Conservation (phyloP, 2,329 filamentous ascomycete genomes). For the Colletotrichum endophyticum region DNA sequence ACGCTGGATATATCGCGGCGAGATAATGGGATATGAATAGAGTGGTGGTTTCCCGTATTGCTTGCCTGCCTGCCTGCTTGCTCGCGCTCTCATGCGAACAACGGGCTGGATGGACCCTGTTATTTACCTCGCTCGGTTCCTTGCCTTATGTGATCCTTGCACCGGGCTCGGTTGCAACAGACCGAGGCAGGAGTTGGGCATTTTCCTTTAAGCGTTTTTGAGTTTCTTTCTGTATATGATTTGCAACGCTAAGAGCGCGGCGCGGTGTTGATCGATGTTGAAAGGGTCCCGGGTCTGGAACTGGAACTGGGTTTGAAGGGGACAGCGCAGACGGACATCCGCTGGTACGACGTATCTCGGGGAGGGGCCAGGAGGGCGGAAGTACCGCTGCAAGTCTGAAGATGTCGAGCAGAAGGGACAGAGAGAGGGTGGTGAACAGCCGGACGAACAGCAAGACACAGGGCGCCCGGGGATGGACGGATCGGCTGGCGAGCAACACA, state of each 20-base stretch:
- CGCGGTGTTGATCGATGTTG: neutral
- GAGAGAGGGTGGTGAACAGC: neutral
- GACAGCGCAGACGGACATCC: neutral
- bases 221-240: neutral
- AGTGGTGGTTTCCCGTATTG: neutral
- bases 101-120: neutral
- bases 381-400: neutral
- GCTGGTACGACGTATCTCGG: neutral
- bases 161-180: slow-evolving; percentile 2
- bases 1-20: neutral
- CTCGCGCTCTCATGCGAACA: neutral
- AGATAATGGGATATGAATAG: neutral
- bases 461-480: neutral
- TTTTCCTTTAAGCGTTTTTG: neutral
- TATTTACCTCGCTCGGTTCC: neutral
- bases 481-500: neutral
- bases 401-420: neutral
- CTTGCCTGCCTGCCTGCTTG: neutral
- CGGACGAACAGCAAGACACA: neutral
- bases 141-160: neutral
- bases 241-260: neutral
- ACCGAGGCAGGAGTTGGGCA: neutral
- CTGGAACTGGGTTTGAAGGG: neutral
- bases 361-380: neutral
- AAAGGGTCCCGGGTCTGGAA: neutral